Evolutionary conservation across 768 basidiomycete genomes (phyloP), one percentile per base, ranked within the genome.

Genomic region (Lactifluus pinguis): DNA sequence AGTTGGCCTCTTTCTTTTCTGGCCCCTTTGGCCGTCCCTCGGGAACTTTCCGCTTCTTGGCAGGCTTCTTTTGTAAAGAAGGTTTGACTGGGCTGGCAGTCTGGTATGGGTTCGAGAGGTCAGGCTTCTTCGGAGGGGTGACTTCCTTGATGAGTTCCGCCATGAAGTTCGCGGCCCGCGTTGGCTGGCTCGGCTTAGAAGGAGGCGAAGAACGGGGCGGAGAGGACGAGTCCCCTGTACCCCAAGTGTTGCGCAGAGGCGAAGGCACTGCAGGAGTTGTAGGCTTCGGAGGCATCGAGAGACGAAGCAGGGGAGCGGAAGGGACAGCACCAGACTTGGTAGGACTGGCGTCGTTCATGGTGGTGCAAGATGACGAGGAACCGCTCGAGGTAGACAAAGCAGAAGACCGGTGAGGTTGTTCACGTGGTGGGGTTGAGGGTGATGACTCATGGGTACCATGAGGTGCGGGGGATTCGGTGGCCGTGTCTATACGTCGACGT

Each of bases 41-140:
- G 29, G 69, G 71, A 60, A 62, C 71, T 62, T 68, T 72, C 55
- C 63, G 67, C 39, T 70, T 67, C 42, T 61, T 68, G 3, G 54
- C n/a, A 21, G 62, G 55, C 58, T 71, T 72, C 62, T 69, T 70
- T 36, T 61, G 57, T 6, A 52, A 2, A 8, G 59, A 58, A 6
- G 77, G 72, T 63, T 77, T 79, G n/a, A 87, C 80, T 42, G 87
- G 87, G 66, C 81, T 87, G 15, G 84, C 83, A 19, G 80, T 78
- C 69, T 90, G 85, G 67, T 92, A 91, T 0, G 89, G 89, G 69
- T 92, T 92, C 54, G 80, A 81, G 47, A 89, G 77, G 66, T 87
- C 88, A 21, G 81, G 78, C 60, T 76, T 83, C 71, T 80, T 83
- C 14, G 68, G 76, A 0, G 86, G 85, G 0, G 85, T 84, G 8